phyloP scores from a whole-genome alignment of 2,329 filamentous ascomycete genomes.

The Hypoxylon sp. region DNA sequence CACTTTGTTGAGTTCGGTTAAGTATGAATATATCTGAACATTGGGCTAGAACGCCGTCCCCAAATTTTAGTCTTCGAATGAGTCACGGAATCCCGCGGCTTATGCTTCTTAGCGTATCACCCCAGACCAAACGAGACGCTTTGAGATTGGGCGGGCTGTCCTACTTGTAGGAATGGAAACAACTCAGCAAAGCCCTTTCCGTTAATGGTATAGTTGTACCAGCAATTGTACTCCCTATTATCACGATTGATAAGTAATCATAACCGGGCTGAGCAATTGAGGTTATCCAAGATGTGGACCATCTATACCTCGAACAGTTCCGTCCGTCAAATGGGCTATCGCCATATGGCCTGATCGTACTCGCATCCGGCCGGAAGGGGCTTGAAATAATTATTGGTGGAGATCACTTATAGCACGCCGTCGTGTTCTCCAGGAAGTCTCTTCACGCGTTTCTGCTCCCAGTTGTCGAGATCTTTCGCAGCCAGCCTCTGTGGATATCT shows the following conservation, averaged over 20 bases:
- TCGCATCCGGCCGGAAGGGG: background rate
- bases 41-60: background rate
- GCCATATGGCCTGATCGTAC: background rate
- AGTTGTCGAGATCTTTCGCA: constrained; percentile 92
- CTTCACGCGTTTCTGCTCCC: constrained; percentile 97
- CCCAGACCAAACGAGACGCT: background rate
- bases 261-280: background rate
- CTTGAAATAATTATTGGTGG: background rate
- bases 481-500: constrained; percentile 74
- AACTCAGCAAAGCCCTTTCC: background rate
- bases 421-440: constrained; percentile 91
- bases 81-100: constrained; percentile 16
- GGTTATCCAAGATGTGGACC: background rate
- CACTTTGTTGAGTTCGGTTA: constrained; percentile 2
- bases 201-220: background rate
- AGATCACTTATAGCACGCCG: constrained; percentile 74
- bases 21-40: constrained; percentile 7
- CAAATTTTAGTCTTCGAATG: constrained; percentile 12
- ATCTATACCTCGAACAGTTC: background rate
- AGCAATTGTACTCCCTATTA: background rate
- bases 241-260: background rate
- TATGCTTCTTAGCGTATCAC: background rate
- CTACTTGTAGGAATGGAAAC: background rate
- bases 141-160: background rate
- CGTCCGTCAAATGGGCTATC: background rate